phyloP scores from a whole-genome alignment of 2,329 filamentous ascomycete species.

The Aspergillus cejpii region DNA sequence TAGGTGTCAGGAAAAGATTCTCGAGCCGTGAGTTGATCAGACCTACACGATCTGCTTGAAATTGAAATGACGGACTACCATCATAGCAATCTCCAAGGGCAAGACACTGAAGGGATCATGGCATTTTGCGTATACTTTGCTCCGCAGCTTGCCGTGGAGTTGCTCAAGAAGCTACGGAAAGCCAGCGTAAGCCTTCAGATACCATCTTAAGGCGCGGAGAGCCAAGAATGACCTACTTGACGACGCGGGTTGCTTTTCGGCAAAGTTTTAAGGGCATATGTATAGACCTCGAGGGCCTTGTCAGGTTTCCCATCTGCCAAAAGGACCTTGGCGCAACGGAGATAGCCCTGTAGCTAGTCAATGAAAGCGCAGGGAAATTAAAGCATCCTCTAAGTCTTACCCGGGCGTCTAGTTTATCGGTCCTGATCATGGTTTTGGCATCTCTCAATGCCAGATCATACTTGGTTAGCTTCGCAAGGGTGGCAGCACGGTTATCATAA shows the following conservation, averaged over 20 bases:
- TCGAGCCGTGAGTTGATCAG: background rate
- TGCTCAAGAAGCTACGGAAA: slow-evolving; percentile 37
- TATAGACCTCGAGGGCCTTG: slow-evolving; percentile 52
- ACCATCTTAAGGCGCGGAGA: background rate
- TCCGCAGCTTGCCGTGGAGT: slow-evolving; percentile 43
- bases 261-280: slow-evolving; percentile 51
- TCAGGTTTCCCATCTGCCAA: slow-evolving; percentile 44
- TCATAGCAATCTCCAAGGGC: slow-evolving; percentile 49
- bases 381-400: slow-evolving; percentile 24
- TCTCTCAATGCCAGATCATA: slow-evolving; percentile 49
- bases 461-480: slow-evolving; percentile 48
- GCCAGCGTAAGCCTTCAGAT: slow-evolving; percentile 3
- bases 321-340: slow-evolving; percentile 48
- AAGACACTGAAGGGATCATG: slow-evolving; percentile 48
- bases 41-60: slow-evolving; percentile 47
- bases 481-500: slow-evolving; percentile 51
- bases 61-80: slow-evolving; percentile 47
- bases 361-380: background rate
- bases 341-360: slow-evolving; percentile 43
- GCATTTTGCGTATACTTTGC: slow-evolving; percentile 24
- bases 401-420: slow-evolving; percentile 46
- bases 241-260: slow-evolving; percentile 34
- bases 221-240: slow-evolving; percentile 19
- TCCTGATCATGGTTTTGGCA: slow-evolving; percentile 51
- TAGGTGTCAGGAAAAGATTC: slow-evolving; percentile 1